Evolutionary conservation across 805 yeast genomes (phyloP), one percentile per base, ranked within the genome.

Genomic region (Metschnikowia proteae): DNA sequence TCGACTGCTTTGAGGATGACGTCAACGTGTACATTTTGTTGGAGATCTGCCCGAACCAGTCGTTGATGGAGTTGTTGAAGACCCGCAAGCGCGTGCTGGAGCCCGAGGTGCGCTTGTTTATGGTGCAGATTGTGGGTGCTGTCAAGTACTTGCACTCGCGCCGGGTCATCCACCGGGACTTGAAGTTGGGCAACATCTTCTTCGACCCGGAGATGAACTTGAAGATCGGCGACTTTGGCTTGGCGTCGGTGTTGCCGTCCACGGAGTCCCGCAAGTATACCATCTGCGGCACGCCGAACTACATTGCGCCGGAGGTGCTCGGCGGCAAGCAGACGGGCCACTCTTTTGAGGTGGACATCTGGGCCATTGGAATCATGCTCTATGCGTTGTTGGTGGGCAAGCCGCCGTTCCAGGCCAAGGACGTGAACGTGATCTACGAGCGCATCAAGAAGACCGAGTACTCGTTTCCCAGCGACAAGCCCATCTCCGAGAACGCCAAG

Each of bases 301-400:
- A 94, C 66, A 94, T 94, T 63, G 97, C 99, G 0, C 99, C 99
- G 6, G 99, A 94, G 72, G 96, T 94, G 23, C 76, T 94, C 55
- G 87, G 90, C 36, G 96, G 96, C 28, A 89, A 89, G 60, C 80
- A 75, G 46, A 78, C 82, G 9, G 99, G 98, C 6, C 99, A 94
- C 66, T 83, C 95, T 45, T 91, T 82, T 63, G 97, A 90, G 66
- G 97, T 90, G 37, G 99, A 94, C 66, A 81, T 90, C 51, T 94
- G 99, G 99, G 95, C 99, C 7, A 82, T 90, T 56, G 99, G 99
- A 52, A 88, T 94, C 50, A 94, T 94, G 89, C 78, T 94, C 75
- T 94, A 84, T 63, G 97, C 99, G 6, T 78, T 94, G 68, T 74
- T 94, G 44, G 76, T 86, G 50, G 98, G 98, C 33, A 90, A 89